These are phyloP conservation scores for Medicago ruthenica DNA, from an alignment of 306 rosid genomes.

Conservation along the genomic window DNA sequence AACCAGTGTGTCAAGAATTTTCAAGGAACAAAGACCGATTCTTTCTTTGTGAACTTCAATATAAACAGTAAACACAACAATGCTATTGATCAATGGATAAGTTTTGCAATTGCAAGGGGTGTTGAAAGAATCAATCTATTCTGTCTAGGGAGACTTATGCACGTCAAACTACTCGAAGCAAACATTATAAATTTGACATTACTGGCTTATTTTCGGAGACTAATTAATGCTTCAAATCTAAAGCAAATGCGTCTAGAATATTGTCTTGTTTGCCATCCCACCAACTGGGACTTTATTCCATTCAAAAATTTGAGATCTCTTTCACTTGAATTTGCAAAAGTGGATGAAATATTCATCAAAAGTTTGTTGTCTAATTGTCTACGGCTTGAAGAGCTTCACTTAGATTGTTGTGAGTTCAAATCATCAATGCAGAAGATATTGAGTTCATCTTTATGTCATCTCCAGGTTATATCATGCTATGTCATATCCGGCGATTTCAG, in stretches of 20 bases:
- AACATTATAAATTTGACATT: background rate
- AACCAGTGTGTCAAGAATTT: background rate
- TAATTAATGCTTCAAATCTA: conserved; percentile 1
- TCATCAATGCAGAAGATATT: background rate
- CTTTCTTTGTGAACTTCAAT: background rate
- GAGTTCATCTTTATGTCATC: conserved; percentile 19
- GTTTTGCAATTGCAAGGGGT: background rate
- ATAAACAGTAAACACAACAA: background rate
- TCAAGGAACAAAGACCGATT: background rate
- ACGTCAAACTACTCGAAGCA: too few species aligned
- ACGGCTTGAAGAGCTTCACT: conserved; percentile 6
- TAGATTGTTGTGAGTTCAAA: background rate
- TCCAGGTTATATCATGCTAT: background rate
- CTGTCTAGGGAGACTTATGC: background rate
- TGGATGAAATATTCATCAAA: background rate
- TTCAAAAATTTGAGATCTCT: background rate
- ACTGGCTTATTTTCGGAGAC: background rate
- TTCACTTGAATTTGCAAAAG: background rate
- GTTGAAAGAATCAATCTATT: background rate
- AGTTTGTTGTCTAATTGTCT: background rate
- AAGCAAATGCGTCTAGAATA: background rate
- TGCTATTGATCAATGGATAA: background rate
- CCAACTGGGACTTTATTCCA: background rate
- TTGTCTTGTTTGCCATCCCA: background rate
- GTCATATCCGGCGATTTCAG: fast-evolving